These are phyloP conservation scores for Gossypium davidsonii DNA, from an alignment of 441 rosid species.

Conservation along the genomic window DNA sequence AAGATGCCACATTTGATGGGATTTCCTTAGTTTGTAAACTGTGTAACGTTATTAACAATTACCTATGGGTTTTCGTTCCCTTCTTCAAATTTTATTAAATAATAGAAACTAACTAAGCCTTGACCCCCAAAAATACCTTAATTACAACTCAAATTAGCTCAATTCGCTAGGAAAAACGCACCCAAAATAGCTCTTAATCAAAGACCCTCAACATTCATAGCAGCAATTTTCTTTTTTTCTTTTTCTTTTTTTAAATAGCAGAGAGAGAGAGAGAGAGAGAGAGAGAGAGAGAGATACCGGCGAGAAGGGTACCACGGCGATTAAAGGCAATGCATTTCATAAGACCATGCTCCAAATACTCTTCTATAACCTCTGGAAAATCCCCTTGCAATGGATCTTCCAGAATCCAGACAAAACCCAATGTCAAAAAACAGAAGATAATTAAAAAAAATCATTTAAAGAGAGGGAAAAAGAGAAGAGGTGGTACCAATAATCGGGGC, in stretches of 20 bases:
- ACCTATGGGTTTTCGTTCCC: not conserved
- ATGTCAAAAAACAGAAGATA: not conserved
- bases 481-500: constrained; percentile 66
- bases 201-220: not conserved
- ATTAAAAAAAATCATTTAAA: not conserved
- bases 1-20: not conserved
- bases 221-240: not conserved
- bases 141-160: not conserved
- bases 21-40: not conserved
- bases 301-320: constrained; percentile 96
- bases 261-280: not conserved
- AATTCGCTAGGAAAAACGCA: not conserved
- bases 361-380: constrained; percentile 96
- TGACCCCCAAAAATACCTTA: not conserved
- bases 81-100: not conserved
- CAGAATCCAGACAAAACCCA: not conserved
- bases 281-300: constrained; percentile 38
- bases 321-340: constrained; percentile 94
- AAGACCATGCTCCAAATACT: constrained; percentile 86
- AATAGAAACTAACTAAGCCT: not conserved
- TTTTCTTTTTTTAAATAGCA: not conserved
- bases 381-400: constrained; percentile 97
- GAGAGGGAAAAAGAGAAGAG: not conserved
- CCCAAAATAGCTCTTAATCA: not conserved
- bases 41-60: not conserved